phyloP scores from a whole-genome alignment of 2,329 filamentous ascomycete species.

The Metarhizium humberi region DNA sequence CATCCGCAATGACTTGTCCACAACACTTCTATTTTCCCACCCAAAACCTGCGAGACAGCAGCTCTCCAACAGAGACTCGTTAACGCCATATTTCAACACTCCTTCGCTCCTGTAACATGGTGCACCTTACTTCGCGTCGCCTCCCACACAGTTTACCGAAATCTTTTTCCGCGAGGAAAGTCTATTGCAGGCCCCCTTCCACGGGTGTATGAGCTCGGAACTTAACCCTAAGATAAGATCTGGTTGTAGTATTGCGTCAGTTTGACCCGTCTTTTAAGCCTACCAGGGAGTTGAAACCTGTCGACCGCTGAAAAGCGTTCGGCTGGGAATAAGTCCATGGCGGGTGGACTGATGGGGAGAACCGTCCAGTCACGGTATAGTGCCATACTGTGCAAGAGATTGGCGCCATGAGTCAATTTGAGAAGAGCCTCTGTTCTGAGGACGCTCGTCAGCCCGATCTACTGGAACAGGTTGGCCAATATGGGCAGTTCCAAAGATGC shows the following conservation, averaged over 20 bases:
- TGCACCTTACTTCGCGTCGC: slow-evolving; percentile 49
- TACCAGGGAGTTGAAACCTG: slow-evolving; percentile 19
- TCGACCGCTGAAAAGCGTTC: slow-evolving; percentile 42
- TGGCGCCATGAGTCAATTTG: slow-evolving; percentile 64
- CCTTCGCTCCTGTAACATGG: slow-evolving; percentile 29
- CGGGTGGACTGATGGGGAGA: slow-evolving; percentile 39
- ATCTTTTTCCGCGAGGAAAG: slow-evolving; percentile 62
- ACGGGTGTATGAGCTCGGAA: slow-evolving; percentile 63
- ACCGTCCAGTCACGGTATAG: slow-evolving; percentile 47
- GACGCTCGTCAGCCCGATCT: slow-evolving; percentile 64
- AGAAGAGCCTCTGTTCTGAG: slow-evolving; percentile 64
- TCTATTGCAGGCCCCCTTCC: slow-evolving; percentile 36
- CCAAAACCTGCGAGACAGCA: background rate
- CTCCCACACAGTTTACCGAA: slow-evolving; percentile 73
- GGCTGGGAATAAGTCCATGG: slow-evolving; percentile 19
- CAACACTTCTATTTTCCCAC: background rate
- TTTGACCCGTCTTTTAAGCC: slow-evolving; percentile 58
- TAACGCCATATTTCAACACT: slow-evolving; percentile 19
- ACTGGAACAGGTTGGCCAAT: slow-evolving; percentile 55
- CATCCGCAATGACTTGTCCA: background rate
- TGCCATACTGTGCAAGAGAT: slow-evolving; percentile 38
- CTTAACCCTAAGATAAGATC: slow-evolving; percentile 88
- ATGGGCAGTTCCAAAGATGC: slow-evolving; percentile 27
- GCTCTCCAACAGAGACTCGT: background rate
- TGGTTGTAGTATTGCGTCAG: slow-evolving; percentile 68